Base-by-base conservation (phyloP, 257 asterid species). In the Capsicum chinense region DNA sequence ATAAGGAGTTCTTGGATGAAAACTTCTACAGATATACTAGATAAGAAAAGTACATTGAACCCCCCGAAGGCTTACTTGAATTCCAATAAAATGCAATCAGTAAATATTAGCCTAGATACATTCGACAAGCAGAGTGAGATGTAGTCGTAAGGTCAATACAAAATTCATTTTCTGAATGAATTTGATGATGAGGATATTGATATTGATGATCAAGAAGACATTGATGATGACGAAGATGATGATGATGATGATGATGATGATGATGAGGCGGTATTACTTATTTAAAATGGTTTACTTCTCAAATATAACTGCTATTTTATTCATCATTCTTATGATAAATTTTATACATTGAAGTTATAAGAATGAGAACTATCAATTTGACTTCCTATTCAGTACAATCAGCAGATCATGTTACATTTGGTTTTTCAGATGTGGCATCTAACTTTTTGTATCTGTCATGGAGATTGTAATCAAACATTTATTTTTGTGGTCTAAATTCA, bases 71-170 rank as follows among this genome's bases (percentile, higher is more conserved):
- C 63, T 52, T 52, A 52, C 63, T 76, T 76, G 19, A 26, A 26
- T 76, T 76, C 63, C 63, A 76, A 76, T 70, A 47, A 73, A 73
- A 83, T 93, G 97, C 93, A 97, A 98, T 97, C 93, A 93, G 95
- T 94, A 88, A 93, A 93, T 80, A 87, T 97, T 83, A 98, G 98
- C 59, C 88, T 97, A 88, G 97, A 92, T 92, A 91, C 98, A 13
- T 88, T 95, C 57, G 98, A 94, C 88, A 89, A 95, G 93, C 47
- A 93, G 42, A 87, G 90, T 82, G 97, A 97, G 89, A 88, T 97
- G 88, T 97, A 92, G 87, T 91, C 93, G 79, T 82, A 92, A 81
- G 92, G 93, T 88, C 92, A 90, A 83, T 79, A 95, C 13, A 97
- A 93, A 86, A 85, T 88, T 59, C 95, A 87, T 79, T 92, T 93